phyloP scores from a whole-genome alignment of 257 asterid genomes.

The Jaltomata sinuosa region DNA sequence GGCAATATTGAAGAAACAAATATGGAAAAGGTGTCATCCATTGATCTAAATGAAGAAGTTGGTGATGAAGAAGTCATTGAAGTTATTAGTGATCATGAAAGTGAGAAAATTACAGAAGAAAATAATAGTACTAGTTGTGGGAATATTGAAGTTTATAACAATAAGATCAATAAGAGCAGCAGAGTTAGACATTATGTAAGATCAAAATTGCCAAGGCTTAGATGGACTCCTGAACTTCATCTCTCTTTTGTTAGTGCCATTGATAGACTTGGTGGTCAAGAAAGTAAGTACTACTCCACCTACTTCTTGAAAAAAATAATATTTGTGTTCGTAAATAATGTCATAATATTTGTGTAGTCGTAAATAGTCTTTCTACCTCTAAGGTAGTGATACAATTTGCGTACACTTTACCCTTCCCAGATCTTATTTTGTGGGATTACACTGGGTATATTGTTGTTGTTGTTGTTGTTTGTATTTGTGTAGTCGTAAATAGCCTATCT shows the following conservation, averaged over 20 bases:
- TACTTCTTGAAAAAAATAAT: not conserved
- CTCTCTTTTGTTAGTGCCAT: conserved; percentile 82
- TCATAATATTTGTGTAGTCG: too few species aligned
- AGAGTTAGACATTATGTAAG: conserved; percentile 59
- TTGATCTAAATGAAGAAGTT: conserved; percentile 60
- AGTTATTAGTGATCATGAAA: conserved; percentile 8
- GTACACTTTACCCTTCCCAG: too few species aligned
- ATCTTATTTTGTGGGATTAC: too few species aligned
- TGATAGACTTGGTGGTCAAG: conserved; percentile 91
- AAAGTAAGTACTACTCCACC: conserved; percentile 64
- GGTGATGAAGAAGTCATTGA: conserved; percentile 20
- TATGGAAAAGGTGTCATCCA: not conserved
- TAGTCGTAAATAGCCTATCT: too few species aligned
- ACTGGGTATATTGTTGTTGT: too few species aligned
- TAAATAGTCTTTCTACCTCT: too few species aligned
- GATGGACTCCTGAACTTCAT: conserved; percentile 95
- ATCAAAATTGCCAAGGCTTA: conserved; percentile 86
- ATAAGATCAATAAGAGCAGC: too few species aligned
- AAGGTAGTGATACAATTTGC: too few species aligned
- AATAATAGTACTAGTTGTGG: conserved; percentile 8
- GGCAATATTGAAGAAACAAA: too few species aligned
- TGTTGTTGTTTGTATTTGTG: too few species aligned
- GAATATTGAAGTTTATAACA: not conserved
- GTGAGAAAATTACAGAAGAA: conserved; percentile 3
- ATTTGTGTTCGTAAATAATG: too few species aligned